Evolutionary conservation across 169 alveolate genomes (phyloP).

Genomic region (Cryptosporidium tyzzeri): DNA sequence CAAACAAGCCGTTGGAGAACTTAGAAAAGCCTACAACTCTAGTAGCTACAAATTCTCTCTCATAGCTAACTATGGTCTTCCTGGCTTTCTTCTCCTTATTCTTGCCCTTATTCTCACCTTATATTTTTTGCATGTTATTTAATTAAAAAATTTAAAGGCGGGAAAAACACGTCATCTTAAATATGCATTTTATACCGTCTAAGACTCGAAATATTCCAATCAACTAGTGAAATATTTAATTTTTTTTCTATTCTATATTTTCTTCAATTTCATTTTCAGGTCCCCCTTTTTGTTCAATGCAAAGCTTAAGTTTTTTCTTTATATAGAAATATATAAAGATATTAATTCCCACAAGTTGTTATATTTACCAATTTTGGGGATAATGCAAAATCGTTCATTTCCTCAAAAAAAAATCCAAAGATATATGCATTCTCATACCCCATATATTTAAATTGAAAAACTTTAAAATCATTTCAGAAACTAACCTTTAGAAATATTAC

Average conservation of each 20-base stretch:
- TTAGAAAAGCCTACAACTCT: conserved; percentile 59
- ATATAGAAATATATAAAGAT: not conserved
- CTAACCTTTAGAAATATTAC: too few relatives aligned
- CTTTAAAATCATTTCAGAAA: not conserved
- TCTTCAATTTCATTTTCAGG: not conserved
- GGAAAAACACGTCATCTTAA: not conserved
- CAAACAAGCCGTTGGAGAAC: conserved; percentile 51
- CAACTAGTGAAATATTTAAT: not conserved
- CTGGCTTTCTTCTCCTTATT: conserved; percentile 32
- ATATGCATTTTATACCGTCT: not conserved
- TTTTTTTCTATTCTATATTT: not conserved
- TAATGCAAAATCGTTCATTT: not conserved
- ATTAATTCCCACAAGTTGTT: not conserved
- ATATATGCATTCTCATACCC: not conserved
- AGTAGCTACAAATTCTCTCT: conserved; percentile 9
- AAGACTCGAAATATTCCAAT: not conserved
- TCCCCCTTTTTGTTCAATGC: not conserved
- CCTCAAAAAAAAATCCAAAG: not conserved
- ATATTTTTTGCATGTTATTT: conserved; percentile 17
- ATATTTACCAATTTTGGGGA: not conserved
- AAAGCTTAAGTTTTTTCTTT: not conserved
- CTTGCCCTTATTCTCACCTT: conserved; percentile 12
- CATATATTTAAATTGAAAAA: not conserved
- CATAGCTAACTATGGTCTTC: conserved; percentile 42
- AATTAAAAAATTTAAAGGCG: not conserved